phyloP scores from a whole-genome alignment of 139 green algal genomes.

The Auxenochlorella pyrenoidosa region DNA sequence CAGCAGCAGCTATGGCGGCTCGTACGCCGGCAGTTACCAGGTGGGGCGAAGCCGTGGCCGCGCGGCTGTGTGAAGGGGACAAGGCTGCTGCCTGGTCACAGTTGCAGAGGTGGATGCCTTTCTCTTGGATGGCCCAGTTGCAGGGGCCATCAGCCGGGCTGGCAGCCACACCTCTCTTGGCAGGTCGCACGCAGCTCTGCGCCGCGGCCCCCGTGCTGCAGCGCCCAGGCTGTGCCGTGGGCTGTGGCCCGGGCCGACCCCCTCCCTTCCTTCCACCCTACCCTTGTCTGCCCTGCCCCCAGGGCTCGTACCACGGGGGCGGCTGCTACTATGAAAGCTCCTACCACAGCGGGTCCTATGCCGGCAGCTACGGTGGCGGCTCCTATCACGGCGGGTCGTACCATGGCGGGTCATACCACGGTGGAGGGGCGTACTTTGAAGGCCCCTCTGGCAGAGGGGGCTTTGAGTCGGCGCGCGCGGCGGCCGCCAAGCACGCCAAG shows the following conservation, averaged over 20 bases:
- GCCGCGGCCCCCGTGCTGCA: too few relatives aligned
- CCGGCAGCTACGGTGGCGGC: not conserved
- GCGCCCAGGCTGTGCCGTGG: too few relatives aligned
- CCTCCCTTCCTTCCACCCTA: too few relatives aligned
- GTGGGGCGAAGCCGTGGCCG: not conserved
- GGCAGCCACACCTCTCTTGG: too few relatives aligned
- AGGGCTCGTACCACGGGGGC: not conserved
- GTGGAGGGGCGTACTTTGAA: not conserved
- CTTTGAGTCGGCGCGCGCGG: not conserved
- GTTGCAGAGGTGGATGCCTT: too few relatives aligned
- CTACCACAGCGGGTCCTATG: not conserved
- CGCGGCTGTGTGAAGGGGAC: not conserved
- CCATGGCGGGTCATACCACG: not conserved
- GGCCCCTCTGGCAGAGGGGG: not conserved
- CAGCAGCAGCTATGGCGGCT: not conserved
- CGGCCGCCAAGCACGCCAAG: not conserved
- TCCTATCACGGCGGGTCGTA: not conserved
- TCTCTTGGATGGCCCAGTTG: too few relatives aligned
- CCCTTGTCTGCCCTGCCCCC: not conserved
- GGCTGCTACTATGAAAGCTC: not conserved
- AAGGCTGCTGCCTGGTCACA: too few relatives aligned
- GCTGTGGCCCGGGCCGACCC: too few relatives aligned
- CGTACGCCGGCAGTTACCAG: not conserved
- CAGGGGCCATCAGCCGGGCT: too few relatives aligned
- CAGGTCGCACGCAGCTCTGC: too few relatives aligned